Evolutionary conservation across 768 basidiomycete species (phyloP).

Genomic region (Rhizopogon rudus): DNA sequence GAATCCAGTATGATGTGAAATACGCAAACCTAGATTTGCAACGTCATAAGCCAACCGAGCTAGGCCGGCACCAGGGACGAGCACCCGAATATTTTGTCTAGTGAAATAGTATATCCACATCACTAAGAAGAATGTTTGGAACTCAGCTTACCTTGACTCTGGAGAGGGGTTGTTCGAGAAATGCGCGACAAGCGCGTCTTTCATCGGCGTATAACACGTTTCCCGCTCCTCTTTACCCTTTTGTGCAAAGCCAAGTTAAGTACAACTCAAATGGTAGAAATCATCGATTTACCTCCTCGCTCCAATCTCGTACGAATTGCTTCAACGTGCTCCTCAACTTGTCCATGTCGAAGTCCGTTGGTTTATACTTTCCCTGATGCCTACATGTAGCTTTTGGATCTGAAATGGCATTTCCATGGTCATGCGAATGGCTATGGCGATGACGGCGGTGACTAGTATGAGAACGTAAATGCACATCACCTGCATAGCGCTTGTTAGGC

Average conservation of each 20-base stretch:
- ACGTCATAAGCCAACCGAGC: conserved; percentile 88
- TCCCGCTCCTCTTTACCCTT: conserved; percentile 79
- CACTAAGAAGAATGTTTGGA: too few relatives aligned
- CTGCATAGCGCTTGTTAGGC: conserved; percentile 8
- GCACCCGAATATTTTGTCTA: conserved; percentile 59
- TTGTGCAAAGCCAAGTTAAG: neutral
- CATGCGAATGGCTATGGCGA: conserved; percentile 24
- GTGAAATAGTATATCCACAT: conserved; percentile 37
- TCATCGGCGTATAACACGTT: conserved; percentile 76
- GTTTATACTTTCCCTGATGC: conserved; percentile 32
- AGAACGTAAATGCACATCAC: conserved; percentile 23
- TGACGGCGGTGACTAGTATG: conserved; percentile 33
- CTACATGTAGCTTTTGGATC: conserved; percentile 11
- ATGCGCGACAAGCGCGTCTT: conserved; percentile 61
- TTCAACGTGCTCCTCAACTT: conserved; percentile 89
- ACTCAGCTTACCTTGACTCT: neutral
- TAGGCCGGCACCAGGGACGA: conserved; percentile 88
- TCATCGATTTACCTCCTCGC: conserved; percentile 53
- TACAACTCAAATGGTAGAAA: neutral
- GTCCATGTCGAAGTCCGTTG: conserved; percentile 79
- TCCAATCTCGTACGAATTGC: conserved; percentile 94
- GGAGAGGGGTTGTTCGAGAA: conserved; percentile 34
- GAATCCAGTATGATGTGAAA: neutral
- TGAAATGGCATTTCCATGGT: conserved; percentile 2
- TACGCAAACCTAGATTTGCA: conserved; percentile 62